phyloP scores from a whole-genome alignment of 2,329 filamentous ascomycete genomes.

The Paracoccidioides lutzii region DNA sequence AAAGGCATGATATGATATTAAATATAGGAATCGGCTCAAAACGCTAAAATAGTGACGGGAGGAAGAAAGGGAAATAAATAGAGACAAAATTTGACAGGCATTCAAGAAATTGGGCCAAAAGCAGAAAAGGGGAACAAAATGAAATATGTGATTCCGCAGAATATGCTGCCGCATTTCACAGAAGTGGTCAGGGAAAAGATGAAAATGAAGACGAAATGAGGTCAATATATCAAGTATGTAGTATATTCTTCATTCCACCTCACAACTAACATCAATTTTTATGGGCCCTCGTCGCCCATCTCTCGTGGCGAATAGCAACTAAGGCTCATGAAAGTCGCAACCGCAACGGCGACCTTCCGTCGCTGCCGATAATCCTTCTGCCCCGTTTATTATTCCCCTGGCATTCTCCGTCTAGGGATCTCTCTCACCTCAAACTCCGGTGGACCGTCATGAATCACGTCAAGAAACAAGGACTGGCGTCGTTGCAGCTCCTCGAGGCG shows the following conservation, averaged over 20 bases:
- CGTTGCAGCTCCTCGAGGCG: constrained; percentile 58
- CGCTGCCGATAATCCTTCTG: neutral
- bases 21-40: neutral
- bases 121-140: neutral
- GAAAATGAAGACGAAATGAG: neutral
- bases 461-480: constrained; percentile 51
- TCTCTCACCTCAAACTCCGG: neutral
- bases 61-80: neutral
- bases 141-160: neutral
- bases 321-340: neutral
- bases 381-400: neutral
- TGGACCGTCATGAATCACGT: constrained; percentile 14
- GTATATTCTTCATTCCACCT: neutral
- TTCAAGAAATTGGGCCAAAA: neutral
- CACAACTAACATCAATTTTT: neutral
- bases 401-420: neutral
- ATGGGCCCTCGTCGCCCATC: neutral
- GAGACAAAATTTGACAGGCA: neutral
- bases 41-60: neutral
- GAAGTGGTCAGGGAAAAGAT: neutral
- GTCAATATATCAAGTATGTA: neutral
- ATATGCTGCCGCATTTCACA: neutral
- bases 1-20: neutral
- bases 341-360: neutral
- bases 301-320: neutral